Evolutionary conservation across 2,329 filamentous ascomycete species (phyloP), one percentile per base, ranked within the genome.

Genomic region (Colletotrichum sp.): DNA sequence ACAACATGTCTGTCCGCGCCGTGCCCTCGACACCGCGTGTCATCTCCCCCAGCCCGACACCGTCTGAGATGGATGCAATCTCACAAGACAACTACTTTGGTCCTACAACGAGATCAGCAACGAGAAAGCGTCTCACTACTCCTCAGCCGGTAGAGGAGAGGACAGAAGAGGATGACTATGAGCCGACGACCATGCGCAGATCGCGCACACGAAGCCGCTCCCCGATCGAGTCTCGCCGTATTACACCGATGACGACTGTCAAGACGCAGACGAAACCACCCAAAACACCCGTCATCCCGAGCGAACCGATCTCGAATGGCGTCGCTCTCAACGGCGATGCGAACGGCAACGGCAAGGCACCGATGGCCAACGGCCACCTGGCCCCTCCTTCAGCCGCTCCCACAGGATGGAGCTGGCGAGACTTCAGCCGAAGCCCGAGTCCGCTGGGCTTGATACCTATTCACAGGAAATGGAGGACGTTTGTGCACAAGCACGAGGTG

Each of bases 401-500:
- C 5, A 80, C 85, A 63, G 92, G 93, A 77, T 94, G 94, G 87
- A 94, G 90, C 83, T 97, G 95, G 95, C 92, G 94, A 76, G 95
- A 96, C 82, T 91, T 98, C 83, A 98, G 95, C 80, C 92, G 97
- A 77, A 98, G 95, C 79, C 97, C 97, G 4, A 98, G 95, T 80
- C 97, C 97, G 12, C 90, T 98, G 6, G 97, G 97, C 10, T 89
- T 98, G 64, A 99, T 99, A 76, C 97, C 97, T 4, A 96, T 99
- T 80, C 97, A 99, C 84, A 90, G 95, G 76, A 94, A 97, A 82
- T 99, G 97, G 91, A 92, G 95, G 79, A 94, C 91, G 32, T 96
- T 99, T 82, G 95, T 98, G 77, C 97, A 99, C 89, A 96, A 95
- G 81, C 96, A 99, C 85, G 97, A 99, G 86, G 96, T 99, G 69